Evolutionary conservation across 176 grass and related monocot species (phyloP).

Genomic region (Aechmea fasciata): DNA sequence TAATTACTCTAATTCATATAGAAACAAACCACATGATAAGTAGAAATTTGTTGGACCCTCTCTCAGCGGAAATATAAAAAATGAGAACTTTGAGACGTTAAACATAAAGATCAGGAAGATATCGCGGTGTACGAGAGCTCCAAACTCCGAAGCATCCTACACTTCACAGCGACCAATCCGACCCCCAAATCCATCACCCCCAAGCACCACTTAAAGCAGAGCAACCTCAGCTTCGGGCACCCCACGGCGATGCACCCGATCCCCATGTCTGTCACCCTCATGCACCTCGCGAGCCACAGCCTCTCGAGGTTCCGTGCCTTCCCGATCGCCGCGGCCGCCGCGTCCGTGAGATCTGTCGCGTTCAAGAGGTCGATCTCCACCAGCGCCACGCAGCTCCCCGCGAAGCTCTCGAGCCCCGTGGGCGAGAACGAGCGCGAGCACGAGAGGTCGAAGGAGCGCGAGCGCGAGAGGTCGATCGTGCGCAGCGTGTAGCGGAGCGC

Average conservation of each 20-base stretch:
- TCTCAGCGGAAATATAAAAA: background rate
- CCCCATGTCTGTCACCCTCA: constrained; percentile 59
- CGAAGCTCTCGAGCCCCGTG: constrained; percentile 36
- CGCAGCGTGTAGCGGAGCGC: constrained; percentile 7
- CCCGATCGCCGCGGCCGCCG: constrained; percentile 35
- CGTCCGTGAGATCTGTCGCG: constrained; percentile 39
- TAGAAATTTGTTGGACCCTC: background rate
- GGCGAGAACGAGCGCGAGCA: constrained; percentile 46
- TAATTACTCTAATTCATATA: no score
- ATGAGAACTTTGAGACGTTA: background rate
- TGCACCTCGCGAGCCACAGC: constrained; percentile 55
- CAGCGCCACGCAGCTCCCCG: constrained; percentile 24
- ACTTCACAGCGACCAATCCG: constrained; percentile 52
- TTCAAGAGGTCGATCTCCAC: constrained; percentile 69
- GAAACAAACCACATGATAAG: no score
- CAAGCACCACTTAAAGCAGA: constrained; percentile 73
- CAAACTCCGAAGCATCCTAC: constrained; percentile 45
- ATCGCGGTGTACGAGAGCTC: constrained; percentile 85
- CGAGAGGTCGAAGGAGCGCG: no score
- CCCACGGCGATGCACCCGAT: constrained; percentile 75
- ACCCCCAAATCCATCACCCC: constrained; percentile 65
- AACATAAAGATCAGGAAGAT: constrained; percentile 16
- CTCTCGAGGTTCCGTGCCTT: constrained; percentile 20
- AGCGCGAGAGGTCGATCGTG: no score
- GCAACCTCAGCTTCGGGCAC: constrained; percentile 40